Evolutionary conservation across 345 rosid species (phyloP), one percentile per base, ranked within the genome.

Genomic region (Gossypium thurberi): DNA sequence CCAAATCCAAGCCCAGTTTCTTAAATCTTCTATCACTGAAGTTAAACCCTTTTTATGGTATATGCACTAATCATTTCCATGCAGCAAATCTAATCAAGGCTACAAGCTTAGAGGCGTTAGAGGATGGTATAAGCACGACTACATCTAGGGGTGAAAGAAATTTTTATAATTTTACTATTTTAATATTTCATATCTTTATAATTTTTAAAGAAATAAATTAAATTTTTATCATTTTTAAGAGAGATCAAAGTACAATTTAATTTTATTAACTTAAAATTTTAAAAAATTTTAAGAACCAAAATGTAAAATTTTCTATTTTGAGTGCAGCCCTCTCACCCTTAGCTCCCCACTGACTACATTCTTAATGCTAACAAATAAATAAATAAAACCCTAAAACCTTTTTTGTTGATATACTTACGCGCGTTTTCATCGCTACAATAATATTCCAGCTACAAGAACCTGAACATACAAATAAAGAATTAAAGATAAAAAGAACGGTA

Each of bases 341-440:
- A 28, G 6, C 6, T 4, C 6, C 37, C 37, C 37, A 28, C 37
- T 28, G 5, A 0, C 37, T 28, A 64, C 8, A 25, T 14, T 67
- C 20, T 14, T 48, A 47, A 23, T 15, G 57, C 20, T 48, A 48
- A 26, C 6, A 50, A 2, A 15, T 0, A 25, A 20, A 5, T 48
- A 6, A 2, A 23, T 2, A 48, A 14, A 23, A 89, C 97, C 95
- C 7, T 33, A 74, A 87, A 90, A 11, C 93, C 97, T 74, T 89
- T 84, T 69, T 88, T 90, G 88, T 82, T 76, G 85, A 94, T 80
- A 74, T 89, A 77, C 72, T 90, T 89, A 80, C 90, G 91, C 81
- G 90, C 80, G 83, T 94, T 92, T 75, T 87, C 97, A 68, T 90
- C 93, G 67, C 97, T 84, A 75, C 92, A 94, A 70, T 92, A 92